These are phyloP conservation scores for Lactarius evosmus DNA, from an alignment of 768 basidiomycete genomes.

Conservation along the genomic window DNA sequence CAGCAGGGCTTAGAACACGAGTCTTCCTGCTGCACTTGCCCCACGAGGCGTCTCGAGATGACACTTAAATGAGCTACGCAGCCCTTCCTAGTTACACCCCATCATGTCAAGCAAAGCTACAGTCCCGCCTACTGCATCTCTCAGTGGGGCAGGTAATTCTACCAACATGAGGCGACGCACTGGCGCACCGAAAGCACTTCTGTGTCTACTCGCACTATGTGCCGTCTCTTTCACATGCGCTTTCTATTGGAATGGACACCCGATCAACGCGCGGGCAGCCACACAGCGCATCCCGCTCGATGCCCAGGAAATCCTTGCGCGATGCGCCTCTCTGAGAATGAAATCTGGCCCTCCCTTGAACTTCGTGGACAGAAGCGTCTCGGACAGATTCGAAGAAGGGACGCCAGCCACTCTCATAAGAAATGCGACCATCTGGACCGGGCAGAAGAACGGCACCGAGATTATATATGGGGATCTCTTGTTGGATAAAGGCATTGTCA, in stretches of 20 bases:
- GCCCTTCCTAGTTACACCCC: not conserved
- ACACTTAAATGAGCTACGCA: slow-evolving; percentile 6
- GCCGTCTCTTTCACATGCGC: slow-evolving; percentile 13
- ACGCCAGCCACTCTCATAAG: slow-evolving; percentile 65
- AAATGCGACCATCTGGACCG: slow-evolving; percentile 69
- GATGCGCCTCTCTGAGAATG: slow-evolving; percentile 35
- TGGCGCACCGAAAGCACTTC: not conserved
- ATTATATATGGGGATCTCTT: slow-evolving; percentile 60
- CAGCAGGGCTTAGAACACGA: slow-evolving; percentile 2
- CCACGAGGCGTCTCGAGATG: slow-evolving; percentile 20
- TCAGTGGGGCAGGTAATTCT: not conserved
- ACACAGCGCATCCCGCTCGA: slow-evolving; percentile 29
- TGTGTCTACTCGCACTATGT: slow-evolving; percentile 8
- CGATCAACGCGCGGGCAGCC: not conserved
- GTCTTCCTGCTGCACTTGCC: slow-evolving; percentile 11
- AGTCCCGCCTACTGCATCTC: slow-evolving; percentile 1
- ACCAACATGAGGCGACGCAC: slow-evolving; percentile 3
- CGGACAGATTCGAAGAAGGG: slow-evolving; percentile 65
- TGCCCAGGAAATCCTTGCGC: slow-evolving; percentile 32
- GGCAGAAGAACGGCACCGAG: slow-evolving; percentile 52
- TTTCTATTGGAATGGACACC: slow-evolving; percentile 11
- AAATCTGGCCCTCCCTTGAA: slow-evolving; percentile 34
- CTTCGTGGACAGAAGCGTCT: slow-evolving; percentile 37
- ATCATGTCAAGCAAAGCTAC: slow-evolving; percentile 19
- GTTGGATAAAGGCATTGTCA: slow-evolving; percentile 63